Percentiles rank a stretch among this genome's conserved stretches.
Evolutionary conservation across 176 grass and related monocot species (phyloP).

Genomic region (Metroxylon sagu): DNA sequence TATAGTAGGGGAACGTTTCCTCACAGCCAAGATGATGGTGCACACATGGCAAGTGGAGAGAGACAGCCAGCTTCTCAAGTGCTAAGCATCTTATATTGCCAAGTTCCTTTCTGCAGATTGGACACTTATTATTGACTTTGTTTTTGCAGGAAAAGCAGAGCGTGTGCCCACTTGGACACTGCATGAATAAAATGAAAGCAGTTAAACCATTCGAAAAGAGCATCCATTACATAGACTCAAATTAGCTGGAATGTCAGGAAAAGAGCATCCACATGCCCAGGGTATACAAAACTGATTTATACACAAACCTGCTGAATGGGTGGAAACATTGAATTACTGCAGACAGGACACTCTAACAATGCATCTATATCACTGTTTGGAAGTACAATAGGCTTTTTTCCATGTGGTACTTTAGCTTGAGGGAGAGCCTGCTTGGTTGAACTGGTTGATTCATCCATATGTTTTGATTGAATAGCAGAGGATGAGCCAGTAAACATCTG

Average conservation of each 20-base stretch:
- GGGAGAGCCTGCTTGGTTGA: slow-evolving; percentile 1
- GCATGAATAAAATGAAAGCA: neutral
- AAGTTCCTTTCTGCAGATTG: slow-evolving; percentile 24
- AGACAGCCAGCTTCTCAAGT: slow-evolving; percentile 19
- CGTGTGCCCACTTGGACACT: slow-evolving; percentile 26
- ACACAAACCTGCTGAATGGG: slow-evolving; percentile 23
- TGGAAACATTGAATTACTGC: slow-evolving; percentile 25
- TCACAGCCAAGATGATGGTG: slow-evolving; percentile 14
- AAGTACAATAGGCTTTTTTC: slow-evolving; percentile 9
- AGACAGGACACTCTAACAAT: slow-evolving; percentile 16
- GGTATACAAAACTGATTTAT: neutral
- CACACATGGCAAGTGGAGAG: slow-evolving; percentile 12
- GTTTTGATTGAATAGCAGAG: neutral
- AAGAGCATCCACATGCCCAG: too few relatives aligned
- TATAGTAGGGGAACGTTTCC: slow-evolving; percentile 15
- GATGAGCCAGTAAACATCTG: slow-evolving; percentile 9
- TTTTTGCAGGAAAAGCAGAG: slow-evolving; percentile 21
- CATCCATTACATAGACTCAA: too few relatives aligned
- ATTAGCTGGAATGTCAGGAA: too few relatives aligned
- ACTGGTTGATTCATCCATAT: slow-evolving; percentile 10
- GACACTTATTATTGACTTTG: slow-evolving; percentile 22
- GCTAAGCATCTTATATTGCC: slow-evolving; percentile 22
- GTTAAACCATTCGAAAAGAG: neutral
- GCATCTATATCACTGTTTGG: slow-evolving; percentile 15
- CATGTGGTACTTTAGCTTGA: slow-evolving; percentile 1